Evolutionary conservation across 1,284 basidiomycete species (phyloP), one percentile per base, ranked within the genome.

Genomic region (Neolentinus lepideus): DNA sequence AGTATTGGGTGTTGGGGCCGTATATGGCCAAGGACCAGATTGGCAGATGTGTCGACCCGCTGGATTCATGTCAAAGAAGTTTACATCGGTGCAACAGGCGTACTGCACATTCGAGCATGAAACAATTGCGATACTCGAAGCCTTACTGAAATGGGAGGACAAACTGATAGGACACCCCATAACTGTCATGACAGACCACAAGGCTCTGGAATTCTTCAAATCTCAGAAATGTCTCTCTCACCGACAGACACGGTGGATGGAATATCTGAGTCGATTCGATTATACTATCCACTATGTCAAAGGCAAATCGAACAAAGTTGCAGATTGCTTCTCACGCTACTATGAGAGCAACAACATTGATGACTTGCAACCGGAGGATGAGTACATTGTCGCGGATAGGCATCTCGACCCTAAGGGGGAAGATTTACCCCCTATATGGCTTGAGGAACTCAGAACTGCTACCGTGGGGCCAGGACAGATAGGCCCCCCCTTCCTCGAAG

Each of bases 381-480:
- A 60, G 2, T 60, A 52, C 22, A 56, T 60, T 1, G n/a, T 27
- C n/a, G 14, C 43, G 19, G 60, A 61, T 47, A n/a, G 1, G 19
- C 45, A 52, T 0, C 51, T 61, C 8, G 58, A 61, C 45, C 58
- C 58, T 1, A 54, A 59, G 33, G 58, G 58, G 2, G 58, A 61
- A 27, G 56, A 60, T 50, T 51, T 56, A 14, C 58, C 56, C 14
- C n/a, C 26, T 16, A 25, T 24, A 8, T 9, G 52, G 33, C 11
- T 19, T n/a, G 22, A 51, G 24, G 50, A 51, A 51, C 16, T 51
- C 26, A 47, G 45, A 47, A 19, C 24, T 19, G 45, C 45, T 21
- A 21, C 19, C n/a, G 45, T 25, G 9, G 45, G n/a, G 9, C 45
- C 24, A 10, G 45, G 19, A 19, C 19, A 10, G 21, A 47, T 11